Evolutionary conservation across 768 basidiomycete species (phyloP), one percentile per base, ranked within the genome.

Genomic region (Kwoniella sp.): DNA sequence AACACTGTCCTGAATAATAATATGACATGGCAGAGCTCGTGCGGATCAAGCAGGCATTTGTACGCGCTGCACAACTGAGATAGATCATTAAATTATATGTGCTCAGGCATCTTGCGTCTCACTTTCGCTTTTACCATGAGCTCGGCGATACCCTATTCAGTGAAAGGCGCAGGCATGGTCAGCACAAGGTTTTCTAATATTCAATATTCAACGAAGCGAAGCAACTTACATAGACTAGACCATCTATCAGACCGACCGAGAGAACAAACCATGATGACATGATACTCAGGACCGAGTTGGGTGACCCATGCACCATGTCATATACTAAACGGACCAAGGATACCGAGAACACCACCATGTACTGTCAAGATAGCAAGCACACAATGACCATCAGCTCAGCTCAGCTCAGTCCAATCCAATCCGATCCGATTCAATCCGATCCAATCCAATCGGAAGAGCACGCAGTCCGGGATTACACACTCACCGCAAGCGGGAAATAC

Each of bases 401-500:
- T 52, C 51, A 53, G 30, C 51, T 11, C 11, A 52, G 25, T 23
- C 20, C 30, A 47, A 58, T 52, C 56, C 2, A 15, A 34, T 56
- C 55, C 23, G 15, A 23, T 4, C 23, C 11, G 50, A 37, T 7
- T 37, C 7, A 37, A 7, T 13, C 34, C 23, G 15, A 23, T 4
- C 23, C 11, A 23, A 37, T 7, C 13, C 7, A 37, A 7, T 13
- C 34, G 34, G 7, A 37, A 37, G 34, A 37, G 13, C 5, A 37
- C 34, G 7, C 34, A 37, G 34, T 37, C n/a, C n/a, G n/a, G n/a
- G 34, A 13, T 7, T 13, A 17, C 4, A 15, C 2, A 77, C 76
- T 77, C 68, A 77, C 76, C 12, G 79, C 76, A 22, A 80, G 58
- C 12, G 79, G 79, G 70, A 80, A 78, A 56, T 77, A 80, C 41